Conservation (phyloP, 495 filamentous ascomycete genomes). For the Hypoxylon cercidicola region DNA sequence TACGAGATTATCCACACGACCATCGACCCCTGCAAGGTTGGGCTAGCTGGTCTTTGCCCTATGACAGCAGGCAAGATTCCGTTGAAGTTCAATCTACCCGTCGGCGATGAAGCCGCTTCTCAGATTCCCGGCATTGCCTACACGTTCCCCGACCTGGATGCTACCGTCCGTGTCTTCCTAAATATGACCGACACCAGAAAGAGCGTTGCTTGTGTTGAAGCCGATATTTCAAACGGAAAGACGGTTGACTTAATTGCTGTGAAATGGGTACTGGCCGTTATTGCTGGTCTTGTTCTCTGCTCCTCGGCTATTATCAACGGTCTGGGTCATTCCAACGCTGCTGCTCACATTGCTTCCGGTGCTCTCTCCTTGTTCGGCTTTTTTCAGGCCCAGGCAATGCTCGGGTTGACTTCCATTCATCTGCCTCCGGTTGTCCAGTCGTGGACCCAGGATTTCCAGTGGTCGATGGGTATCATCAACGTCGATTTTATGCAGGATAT, state of each 20-base stretch:
- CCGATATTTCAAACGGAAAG: slow-evolving; percentile 89
- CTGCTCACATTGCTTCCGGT: slow-evolving; percentile 93
- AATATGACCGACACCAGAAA: slow-evolving; percentile 67
- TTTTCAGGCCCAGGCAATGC: slow-evolving; percentile 96
- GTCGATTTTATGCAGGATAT: slow-evolving; percentile 88
- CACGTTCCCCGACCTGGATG: slow-evolving; percentile 91
- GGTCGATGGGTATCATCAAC: slow-evolving; percentile 97
- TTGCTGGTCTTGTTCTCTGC: slow-evolving; percentile 83
- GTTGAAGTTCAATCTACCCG: slow-evolving; percentile 72
- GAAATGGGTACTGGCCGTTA: slow-evolving; percentile 87
- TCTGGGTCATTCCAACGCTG: slow-evolving; percentile 92
- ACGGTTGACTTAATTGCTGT: slow-evolving; percentile 91
- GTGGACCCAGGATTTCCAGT: slow-evolving; percentile 99
- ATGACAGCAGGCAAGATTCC: slow-evolving; percentile 89
- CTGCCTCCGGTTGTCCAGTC: slow-evolving; percentile 90
- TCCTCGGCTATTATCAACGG: slow-evolving; percentile 85
- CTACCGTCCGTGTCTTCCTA: slow-evolving; percentile 82
- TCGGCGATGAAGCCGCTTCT: slow-evolving; percentile 65
- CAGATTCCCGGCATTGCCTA: slow-evolving; percentile 88
- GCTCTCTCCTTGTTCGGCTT: slow-evolving; percentile 92
- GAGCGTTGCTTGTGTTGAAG: slow-evolving; percentile 88
- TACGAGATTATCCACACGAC: slow-evolving; percentile 70
- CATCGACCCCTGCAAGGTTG: slow-evolving; percentile 79
- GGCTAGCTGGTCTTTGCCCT: slow-evolving; percentile 84
- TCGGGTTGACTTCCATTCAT: slow-evolving; percentile 85